phyloP scores from a whole-genome alignment of 805 yeast species.

The Yarrowia osloensis region DNA sequence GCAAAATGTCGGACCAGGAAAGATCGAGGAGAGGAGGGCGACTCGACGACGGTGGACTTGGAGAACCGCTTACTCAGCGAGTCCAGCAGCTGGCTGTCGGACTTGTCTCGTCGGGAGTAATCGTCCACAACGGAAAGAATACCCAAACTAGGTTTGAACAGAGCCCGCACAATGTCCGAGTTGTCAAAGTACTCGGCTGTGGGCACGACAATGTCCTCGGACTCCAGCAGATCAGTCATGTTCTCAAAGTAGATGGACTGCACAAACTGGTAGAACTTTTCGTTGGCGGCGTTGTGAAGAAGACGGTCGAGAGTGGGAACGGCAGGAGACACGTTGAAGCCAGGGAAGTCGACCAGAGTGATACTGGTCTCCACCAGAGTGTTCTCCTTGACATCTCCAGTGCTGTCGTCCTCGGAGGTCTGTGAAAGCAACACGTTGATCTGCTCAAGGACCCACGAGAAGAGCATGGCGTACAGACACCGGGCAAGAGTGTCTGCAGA shows the following conservation, averaged over 20 bases:
- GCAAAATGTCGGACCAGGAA: slow-evolving; percentile 60
- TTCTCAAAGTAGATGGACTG: slow-evolving; percentile 45
- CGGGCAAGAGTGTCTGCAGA: slow-evolving; percentile 49
- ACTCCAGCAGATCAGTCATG: slow-evolving; percentile 44
- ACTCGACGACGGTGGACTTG: slow-evolving; percentile 38
- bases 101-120: slow-evolving; percentile 44
- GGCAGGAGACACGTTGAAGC: slow-evolving; percentile 42
- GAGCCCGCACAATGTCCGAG: slow-evolving; percentile 56
- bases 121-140: slow-evolving; percentile 45
- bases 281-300: slow-evolving; percentile 48
- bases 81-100: slow-evolving; percentile 41
- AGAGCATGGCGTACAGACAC: slow-evolving; percentile 45
- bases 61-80: slow-evolving; percentile 42
- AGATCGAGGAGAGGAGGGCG: slow-evolving; percentile 45
- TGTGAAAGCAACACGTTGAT: slow-evolving; percentile 43
- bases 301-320: slow-evolving; percentile 45
- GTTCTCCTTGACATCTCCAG: slow-evolving; percentile 5
- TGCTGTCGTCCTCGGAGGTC: slow-evolving; percentile 22
- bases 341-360: slow-evolving; percentile 47
- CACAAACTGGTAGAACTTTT: slow-evolving; percentile 45
- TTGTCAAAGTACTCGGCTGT: slow-evolving; percentile 59
- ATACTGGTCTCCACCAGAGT: slow-evolving; percentile 43
- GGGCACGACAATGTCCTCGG: slow-evolving; percentile 52
- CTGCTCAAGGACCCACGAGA: slow-evolving; percentile 46
- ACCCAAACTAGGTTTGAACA: slow-evolving; percentile 48